phyloP scores from a whole-genome alignment of 306 rosid species.

The Sophora flavescens region DNA sequence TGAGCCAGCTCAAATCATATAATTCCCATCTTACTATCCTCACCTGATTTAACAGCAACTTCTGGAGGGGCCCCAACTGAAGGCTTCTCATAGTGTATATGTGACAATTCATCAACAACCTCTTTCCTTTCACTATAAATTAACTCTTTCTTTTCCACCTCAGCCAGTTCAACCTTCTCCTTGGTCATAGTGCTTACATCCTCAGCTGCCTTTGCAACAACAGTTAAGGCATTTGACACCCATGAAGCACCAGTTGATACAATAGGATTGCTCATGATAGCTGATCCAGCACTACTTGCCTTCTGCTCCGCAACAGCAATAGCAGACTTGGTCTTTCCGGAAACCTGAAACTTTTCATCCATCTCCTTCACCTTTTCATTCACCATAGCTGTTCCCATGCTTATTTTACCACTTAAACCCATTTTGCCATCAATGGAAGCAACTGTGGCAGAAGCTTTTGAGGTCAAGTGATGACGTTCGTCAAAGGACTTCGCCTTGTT shows the following conservation, averaged over 20 bases:
- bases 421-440: slow-evolving; percentile 69
- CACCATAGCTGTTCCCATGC: slow-evolving; percentile 63
- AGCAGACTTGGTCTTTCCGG: slow-evolving; percentile 68
- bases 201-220: slow-evolving; percentile 69
- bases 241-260: slow-evolving; percentile 69
- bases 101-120: slow-evolving; percentile 51
- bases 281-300: slow-evolving; percentile 68
- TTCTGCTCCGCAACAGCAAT: slow-evolving; percentile 71
- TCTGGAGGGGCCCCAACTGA: slow-evolving; percentile 48
- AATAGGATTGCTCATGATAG: slow-evolving; percentile 69
- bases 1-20: slow-evolving; percentile 37
- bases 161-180: slow-evolving; percentile 74
- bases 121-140: slow-evolving; percentile 52
- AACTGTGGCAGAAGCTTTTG: slow-evolving; percentile 72
- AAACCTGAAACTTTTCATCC: slow-evolving; percentile 65
- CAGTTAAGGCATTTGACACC: slow-evolving; percentile 65
- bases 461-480: slow-evolving; percentile 63
- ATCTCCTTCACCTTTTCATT: slow-evolving; percentile 74
- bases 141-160: slow-evolving; percentile 69
- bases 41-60: slow-evolving; percentile 52
- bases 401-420: slow-evolving; percentile 66
- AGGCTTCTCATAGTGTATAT: slow-evolving; percentile 58
- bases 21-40: slow-evolving; percentile 45
- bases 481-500: slow-evolving; percentile 73
- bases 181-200: slow-evolving; percentile 68